phyloP scores from a whole-genome alignment of 2,329 filamentous ascomycete species.

The Tolypocladium ovalisporum region DNA sequence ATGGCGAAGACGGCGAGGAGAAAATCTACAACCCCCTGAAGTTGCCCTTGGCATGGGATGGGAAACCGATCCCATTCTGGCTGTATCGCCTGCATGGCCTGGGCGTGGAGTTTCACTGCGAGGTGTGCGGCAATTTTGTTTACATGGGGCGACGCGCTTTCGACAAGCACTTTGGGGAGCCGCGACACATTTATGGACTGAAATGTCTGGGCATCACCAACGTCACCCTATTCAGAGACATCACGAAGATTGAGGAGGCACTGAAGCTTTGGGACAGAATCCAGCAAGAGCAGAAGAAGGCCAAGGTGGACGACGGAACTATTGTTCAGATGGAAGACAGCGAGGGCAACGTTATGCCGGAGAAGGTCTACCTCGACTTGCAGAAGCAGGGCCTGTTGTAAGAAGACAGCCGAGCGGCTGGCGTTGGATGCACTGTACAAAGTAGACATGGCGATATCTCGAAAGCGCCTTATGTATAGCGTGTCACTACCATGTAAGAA shows the following conservation, averaged over 20 bases:
- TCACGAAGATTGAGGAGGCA: conserved; percentile 84
- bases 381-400: conserved; percentile 81
- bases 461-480: background rate
- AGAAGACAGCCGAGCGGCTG: background rate
- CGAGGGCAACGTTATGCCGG: conserved; percentile 96
- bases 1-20: conserved; percentile 69
- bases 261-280: conserved; percentile 88
- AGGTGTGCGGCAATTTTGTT: conserved; percentile 97
- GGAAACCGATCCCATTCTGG: conserved; percentile 98
- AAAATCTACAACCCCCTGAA: conserved; percentile 96
- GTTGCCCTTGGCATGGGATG: conserved; percentile 91
- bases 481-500: background rate
- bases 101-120: conserved; percentile 88
- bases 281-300: conserved; percentile 70
- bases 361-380: conserved; percentile 94
- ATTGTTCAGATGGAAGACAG: conserved; percentile 98
- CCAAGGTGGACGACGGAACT: conserved; percentile 64
- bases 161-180: conserved; percentile 97
- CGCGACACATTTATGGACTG: conserved; percentile 82
- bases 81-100: conserved; percentile 93
- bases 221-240: conserved; percentile 84
- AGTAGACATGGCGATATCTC: background rate
- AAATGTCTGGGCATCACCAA: conserved; percentile 92
- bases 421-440: background rate
- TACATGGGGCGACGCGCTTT: conserved; percentile 95